Evolutionary conservation across 768 basidiomycete species (phyloP), one percentile per base, ranked within the genome.

Genomic region (Lyophyllum atratum): DNA sequence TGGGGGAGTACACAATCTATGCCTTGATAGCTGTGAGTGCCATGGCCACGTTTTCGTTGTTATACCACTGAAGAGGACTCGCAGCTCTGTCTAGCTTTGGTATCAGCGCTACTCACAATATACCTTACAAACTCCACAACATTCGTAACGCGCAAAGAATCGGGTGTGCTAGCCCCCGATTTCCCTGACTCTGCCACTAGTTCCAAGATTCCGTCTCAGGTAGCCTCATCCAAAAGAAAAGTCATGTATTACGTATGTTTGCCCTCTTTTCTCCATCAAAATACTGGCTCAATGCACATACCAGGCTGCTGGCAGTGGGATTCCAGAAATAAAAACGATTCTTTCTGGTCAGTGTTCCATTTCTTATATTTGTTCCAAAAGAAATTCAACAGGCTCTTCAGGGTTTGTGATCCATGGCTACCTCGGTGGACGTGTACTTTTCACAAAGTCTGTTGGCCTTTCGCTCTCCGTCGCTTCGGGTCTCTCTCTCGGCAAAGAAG

Each of bases 321-420:
- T 98, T 54, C 95, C 95, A 0, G 96, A 99, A 72, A 89, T 99
- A 69, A 99, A 99, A 71, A 92, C 92, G 0, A 94, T 96, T 55
- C 79, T 96, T 43, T 92, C 90, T 49, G 93, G 92, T 86, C 62
- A 42, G 73, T 11, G 15, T 17, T 8, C 15, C 21, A 19, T 28
- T 12, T 44, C 5, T 25, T 29, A 56, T 21, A 25, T 48, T 46
- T 28, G 33, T 29, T 24, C 44, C 26, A 22, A 31, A 21, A 25
- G 22, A 29, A 17, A 22, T 48, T 40, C 5, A 48, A 33, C 47
- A 50, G 44, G 56, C 60, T 55, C 3, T 28, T 11, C 57, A 85
- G 94, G 95, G 33, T 98, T 97, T 66, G 95, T 98, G 24, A 97
- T 99, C 55, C 93, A 97, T 59, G 97, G 97, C 17, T 99, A 96